These are phyloP conservation scores for Sporothrix schenckii DNA, from an alignment of 2,329 filamentous ascomycete species.

Conservation along the genomic window DNA sequence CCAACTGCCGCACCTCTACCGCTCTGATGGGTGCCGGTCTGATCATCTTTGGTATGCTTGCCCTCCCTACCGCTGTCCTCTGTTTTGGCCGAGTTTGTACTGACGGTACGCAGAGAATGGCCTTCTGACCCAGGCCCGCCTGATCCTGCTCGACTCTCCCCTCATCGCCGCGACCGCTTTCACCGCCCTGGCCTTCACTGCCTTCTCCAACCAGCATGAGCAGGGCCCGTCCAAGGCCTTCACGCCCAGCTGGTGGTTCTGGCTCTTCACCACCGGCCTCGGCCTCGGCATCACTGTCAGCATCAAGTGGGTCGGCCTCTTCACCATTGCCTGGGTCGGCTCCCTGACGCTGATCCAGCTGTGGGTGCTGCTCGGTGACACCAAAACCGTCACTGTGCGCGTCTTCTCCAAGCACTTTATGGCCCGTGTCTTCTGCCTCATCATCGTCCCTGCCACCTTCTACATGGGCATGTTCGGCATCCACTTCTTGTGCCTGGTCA, in stretches of 20 bases:
- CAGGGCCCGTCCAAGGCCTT: conserved; percentile 88
- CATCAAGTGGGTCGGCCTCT: conserved; percentile 98
- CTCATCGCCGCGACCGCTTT: conserved; percentile 91
- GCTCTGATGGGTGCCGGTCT: conserved; percentile 80
- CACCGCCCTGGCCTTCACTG: conserved; percentile 85
- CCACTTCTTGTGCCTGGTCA: conserved; percentile 89
- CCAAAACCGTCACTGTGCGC: conserved; percentile 79
- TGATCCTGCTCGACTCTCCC: conserved; percentile 95
- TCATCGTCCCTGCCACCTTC: conserved; percentile 84
- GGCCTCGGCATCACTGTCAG: conserved; percentile 87
- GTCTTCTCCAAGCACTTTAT: conserved; percentile 93
- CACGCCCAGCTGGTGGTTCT: conserved; percentile 94
- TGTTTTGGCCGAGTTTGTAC: not conserved
- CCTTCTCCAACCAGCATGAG: conserved; percentile 96
- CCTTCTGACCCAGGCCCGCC: conserved; percentile 87
- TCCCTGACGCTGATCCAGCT: conserved; percentile 87
- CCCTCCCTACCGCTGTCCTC: not conserved
- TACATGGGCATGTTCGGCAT: conserved; percentile 98
- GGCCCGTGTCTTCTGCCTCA: conserved; percentile 85
- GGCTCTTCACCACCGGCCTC: conserved; percentile 83
- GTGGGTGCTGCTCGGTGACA: conserved; percentile 91
- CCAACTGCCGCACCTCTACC: conserved; percentile 84
- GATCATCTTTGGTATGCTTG: conserved; percentile 80
- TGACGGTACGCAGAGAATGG: conserved; percentile 72
- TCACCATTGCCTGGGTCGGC: conserved; percentile 98